Conservation (phyloP, 805 yeast species). For the Kuraishia ogatae region DNA sequence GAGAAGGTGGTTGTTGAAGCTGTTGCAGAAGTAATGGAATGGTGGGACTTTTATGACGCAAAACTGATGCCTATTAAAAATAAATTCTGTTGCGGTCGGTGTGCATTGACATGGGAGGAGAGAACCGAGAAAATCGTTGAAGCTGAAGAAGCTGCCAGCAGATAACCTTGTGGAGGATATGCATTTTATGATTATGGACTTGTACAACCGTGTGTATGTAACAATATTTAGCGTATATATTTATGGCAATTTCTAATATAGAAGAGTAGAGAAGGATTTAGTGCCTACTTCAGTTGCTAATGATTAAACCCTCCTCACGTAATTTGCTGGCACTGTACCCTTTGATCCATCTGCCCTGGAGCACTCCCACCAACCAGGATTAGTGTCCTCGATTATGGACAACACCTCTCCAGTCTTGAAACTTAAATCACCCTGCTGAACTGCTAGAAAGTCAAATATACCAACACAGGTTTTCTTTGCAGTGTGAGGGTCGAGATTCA, state of each 20-base stretch:
- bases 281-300: no score
- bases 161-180: neutral
- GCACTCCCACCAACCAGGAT: slow-evolving; percentile 45
- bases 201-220: no score
- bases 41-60: slow-evolving; percentile 57
- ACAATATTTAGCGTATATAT: no score
- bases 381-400: slow-evolving; percentile 24
- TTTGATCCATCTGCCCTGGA: slow-evolving; percentile 24
- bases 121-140: neutral
- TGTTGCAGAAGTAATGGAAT: slow-evolving; percentile 49
- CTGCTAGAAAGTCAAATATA: slow-evolving; percentile 26
- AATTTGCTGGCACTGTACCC: slow-evolving; percentile 41
- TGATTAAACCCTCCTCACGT: slow-evolving; percentile 20
- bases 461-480: slow-evolving; percentile 25
- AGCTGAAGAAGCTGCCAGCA: neutral
- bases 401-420: slow-evolving; percentile 35
- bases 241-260: no score
- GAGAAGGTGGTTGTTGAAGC: slow-evolving; percentile 40
- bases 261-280: no score
- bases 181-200: no score
- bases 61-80: slow-evolving; percentile 41
- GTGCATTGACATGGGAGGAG: slow-evolving; percentile 27
- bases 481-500: neutral
- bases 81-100: slow-evolving; percentile 46
- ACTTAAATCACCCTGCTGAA: slow-evolving; percentile 31